Evolutionary conservation across 169 alveolate genomes (phyloP).

Genomic region (Amoebophrya sp.): DNA sequence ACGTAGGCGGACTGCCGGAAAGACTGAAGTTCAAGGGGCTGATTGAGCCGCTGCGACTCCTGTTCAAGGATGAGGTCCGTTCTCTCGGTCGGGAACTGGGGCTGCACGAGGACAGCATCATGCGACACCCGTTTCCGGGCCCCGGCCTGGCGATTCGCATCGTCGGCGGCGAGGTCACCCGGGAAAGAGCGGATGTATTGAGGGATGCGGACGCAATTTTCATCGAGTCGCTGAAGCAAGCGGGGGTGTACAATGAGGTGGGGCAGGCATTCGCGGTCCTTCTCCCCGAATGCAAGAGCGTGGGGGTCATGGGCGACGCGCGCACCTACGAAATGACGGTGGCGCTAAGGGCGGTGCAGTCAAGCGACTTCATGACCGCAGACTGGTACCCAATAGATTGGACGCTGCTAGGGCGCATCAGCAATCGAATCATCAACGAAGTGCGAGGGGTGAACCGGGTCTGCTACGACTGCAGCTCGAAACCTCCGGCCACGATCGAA

Average conservation of each 20-base stretch:
- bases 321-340: slow-evolving; percentile 32
- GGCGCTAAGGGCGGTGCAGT: slow-evolving; percentile 33
- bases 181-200: slow-evolving; percentile 21
- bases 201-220: slow-evolving; percentile 34
- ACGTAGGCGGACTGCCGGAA: slow-evolving; percentile 43
- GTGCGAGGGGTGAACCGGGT: slow-evolving; percentile 36
- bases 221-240: slow-evolving; percentile 22
- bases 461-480: slow-evolving; percentile 37
- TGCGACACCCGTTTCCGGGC: slow-evolving; percentile 42
- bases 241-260: slow-evolving; percentile 25
- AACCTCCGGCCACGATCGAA: slow-evolving; percentile 51
- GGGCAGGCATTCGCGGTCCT: slow-evolving; percentile 38
- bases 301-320: slow-evolving; percentile 50
- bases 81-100: slow-evolving; percentile 30
- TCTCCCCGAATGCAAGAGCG: slow-evolving; percentile 39
- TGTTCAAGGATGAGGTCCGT: slow-evolving; percentile 20
- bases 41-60: neutral
- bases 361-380: slow-evolving; percentile 40
- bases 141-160: slow-evolving; percentile 40
- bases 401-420: slow-evolving; percentile 29
- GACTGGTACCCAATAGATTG: slow-evolving; percentile 41
- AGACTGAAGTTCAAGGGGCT: neutral
- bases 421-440: slow-evolving; percentile 40
- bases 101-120: slow-evolving; percentile 19
- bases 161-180: slow-evolving; percentile 25